phyloP scores from a whole-genome alignment of 768 basidiomycete species.

The Mycena haematopus region DNA sequence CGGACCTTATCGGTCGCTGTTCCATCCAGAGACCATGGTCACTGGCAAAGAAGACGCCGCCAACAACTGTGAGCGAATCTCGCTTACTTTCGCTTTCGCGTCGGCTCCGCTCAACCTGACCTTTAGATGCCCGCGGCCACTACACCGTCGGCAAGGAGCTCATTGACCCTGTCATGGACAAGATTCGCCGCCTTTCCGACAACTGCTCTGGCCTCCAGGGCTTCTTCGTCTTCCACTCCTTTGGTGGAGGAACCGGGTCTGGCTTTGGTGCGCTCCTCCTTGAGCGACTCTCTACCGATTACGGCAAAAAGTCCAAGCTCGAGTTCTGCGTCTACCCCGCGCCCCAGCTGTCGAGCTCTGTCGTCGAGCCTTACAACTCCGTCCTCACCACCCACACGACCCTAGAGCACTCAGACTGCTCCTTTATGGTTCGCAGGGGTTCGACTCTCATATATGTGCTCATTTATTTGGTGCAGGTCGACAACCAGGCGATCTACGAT shows the following conservation, averaged over 20 bases:
- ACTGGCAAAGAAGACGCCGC: constrained; percentile 99
- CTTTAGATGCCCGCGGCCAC: constrained; percentile 94
- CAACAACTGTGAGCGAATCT: constrained; percentile 82
- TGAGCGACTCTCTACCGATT: constrained; percentile 94
- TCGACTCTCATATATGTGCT: constrained; percentile 10
- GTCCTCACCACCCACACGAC: constrained; percentile 98
- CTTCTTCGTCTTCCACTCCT: constrained; percentile 99
- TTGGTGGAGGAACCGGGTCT: constrained; percentile 98
- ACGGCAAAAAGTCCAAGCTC: constrained; percentile 98
- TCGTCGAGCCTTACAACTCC: constrained; percentile 98
- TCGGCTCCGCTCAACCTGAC: constrained; percentile 2
- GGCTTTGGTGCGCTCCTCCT: constrained; percentile 97
- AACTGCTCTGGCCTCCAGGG: constrained; percentile 97
- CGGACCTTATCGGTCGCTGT: constrained; percentile 94
- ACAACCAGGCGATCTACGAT: constrained; percentile 96
- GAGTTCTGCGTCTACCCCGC: constrained; percentile 98
- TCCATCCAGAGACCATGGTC: constrained; percentile 99
- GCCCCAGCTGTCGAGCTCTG: constrained; percentile 90
- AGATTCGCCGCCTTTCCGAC: constrained; percentile 91
- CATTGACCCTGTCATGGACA: constrained; percentile 96
- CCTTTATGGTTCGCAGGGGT: constrained; percentile 78
- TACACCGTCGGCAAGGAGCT: constrained; percentile 99
- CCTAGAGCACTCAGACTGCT: constrained; percentile 98
- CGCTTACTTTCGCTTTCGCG: constrained; percentile 11
- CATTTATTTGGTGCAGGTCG: constrained; percentile 50